Conservation (phyloP, 169 alveolate genomes). For the Cryptosporidium sp. region DNA sequence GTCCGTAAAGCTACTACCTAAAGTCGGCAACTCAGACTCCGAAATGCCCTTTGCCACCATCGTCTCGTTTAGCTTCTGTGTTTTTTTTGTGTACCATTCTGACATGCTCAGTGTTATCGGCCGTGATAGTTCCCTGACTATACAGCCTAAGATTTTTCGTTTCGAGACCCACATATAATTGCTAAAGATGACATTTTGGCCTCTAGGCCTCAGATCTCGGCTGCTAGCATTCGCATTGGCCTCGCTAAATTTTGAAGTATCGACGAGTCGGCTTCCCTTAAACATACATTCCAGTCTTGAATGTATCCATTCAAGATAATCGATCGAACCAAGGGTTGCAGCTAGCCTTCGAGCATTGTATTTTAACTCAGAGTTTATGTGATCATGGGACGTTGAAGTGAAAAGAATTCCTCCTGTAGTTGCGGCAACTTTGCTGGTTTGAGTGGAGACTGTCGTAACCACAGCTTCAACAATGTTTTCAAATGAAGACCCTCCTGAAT, state of each 20-base stretch:
- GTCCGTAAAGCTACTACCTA: slow-evolving; percentile 2
- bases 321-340: slow-evolving; percentile 65
- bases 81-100: slow-evolving; percentile 64
- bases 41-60: slow-evolving; percentile 6
- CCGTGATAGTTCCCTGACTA: slow-evolving; percentile 45
- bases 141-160: slow-evolving; percentile 20
- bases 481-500: slow-evolving; percentile 23
- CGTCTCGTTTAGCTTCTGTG: slow-evolving; percentile 34
- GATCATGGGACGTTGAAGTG: slow-evolving; percentile 27
- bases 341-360: slow-evolving; percentile 21
- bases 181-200: slow-evolving; percentile 56
- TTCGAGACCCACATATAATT: slow-evolving; percentile 59
- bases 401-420: slow-evolving; percentile 36
- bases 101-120: slow-evolving; percentile 27
- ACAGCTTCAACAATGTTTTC: slow-evolving; percentile 69
- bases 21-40: slow-evolving; percentile 39
- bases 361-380: background rate
- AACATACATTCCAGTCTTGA: slow-evolving; percentile 30
- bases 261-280: background rate
- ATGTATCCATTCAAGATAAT: slow-evolving; percentile 65
- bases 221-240: slow-evolving; percentile 1
- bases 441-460: slow-evolving; percentile 49
- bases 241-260: background rate
- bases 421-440: slow-evolving; percentile 56
- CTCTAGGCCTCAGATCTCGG: background rate